Percentiles rank a stretch among this genome's conserved stretches.
Conservation (phyloP, 2,329 filamentous ascomycete genomes). For the Pezicula carpinea region DNA sequence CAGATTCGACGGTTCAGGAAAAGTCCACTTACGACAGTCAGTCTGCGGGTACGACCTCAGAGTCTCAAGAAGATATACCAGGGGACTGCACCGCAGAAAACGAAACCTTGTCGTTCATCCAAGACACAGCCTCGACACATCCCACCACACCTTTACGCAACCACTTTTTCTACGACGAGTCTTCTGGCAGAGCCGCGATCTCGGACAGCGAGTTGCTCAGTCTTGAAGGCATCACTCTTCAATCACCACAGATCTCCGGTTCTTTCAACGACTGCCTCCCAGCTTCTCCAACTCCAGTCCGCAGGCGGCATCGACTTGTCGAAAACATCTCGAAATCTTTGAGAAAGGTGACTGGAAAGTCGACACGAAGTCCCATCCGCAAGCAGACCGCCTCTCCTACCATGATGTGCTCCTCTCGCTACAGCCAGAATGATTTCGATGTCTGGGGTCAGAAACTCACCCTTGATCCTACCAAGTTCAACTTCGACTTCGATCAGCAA, state of each 20-base stretch:
- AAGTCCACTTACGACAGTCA: conserved; percentile 38
- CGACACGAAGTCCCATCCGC: conserved; percentile 33
- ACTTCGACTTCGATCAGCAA: conserved; percentile 37
- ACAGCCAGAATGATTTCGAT: conserved; percentile 40
- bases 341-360: conserved; percentile 30
- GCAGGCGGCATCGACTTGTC: conserved; percentile 19
- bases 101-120: conserved; percentile 11
- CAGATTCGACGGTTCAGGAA: conserved; percentile 43
- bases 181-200: conserved; percentile 24
- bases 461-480: conserved; percentile 35
- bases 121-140: conserved; percentile 14
- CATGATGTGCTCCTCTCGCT: conserved; percentile 30
- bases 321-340: conserved; percentile 42
- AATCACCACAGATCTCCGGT: conserved; percentile 17
- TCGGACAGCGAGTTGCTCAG: conserved; percentile 27
- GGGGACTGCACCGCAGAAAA: conserved; percentile 8
- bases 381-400: conserved; percentile 28
- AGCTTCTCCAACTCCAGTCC: conserved; percentile 17
- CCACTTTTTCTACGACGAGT: conserved; percentile 21
- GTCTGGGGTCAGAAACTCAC: conserved; percentile 50
- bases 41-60: conserved; percentile 13
- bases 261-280: conserved; percentile 16
- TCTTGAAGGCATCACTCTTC: conserved; percentile 24
- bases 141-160: conserved; percentile 6
- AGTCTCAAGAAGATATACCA: conserved; percentile 14